phyloP scores from a whole-genome alignment of 2,329 filamentous ascomycete genomes.

The Penicillium occitanis region DNA sequence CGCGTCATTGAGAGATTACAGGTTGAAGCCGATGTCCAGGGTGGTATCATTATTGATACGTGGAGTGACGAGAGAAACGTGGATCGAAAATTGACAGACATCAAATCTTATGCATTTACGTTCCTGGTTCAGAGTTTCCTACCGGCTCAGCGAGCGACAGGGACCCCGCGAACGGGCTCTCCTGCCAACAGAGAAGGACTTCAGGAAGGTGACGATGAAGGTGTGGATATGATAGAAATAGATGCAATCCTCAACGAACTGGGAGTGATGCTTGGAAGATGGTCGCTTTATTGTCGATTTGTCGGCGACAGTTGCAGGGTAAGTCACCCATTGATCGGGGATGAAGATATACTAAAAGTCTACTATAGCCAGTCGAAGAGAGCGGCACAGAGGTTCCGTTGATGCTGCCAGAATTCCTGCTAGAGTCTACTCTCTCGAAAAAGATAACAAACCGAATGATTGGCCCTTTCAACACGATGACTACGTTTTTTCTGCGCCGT shows the following conservation, averaged over 20 bases:
- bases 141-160: constrained; percentile 64
- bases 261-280: constrained; percentile 85
- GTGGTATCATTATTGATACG: constrained; percentile 90
- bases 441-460: constrained; percentile 75
- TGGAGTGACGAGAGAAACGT: constrained; percentile 89
- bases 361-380: constrained; percentile 51
- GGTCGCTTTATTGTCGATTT: constrained; percentile 90
- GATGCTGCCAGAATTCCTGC: constrained; percentile 69
- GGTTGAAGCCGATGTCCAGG: constrained; percentile 92
- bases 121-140: constrained; percentile 95
- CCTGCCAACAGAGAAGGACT: constrained; percentile 62
- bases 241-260: constrained; percentile 85
- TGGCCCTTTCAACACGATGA: constrained; percentile 85
- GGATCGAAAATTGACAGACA: constrained; percentile 84
- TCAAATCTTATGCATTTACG: constrained; percentile 96
- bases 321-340: constrained; percentile 17
- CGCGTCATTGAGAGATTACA: constrained; percentile 91
- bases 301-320: constrained; percentile 78
- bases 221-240: constrained; percentile 94
- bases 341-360: constrained; percentile 16
- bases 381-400: constrained; percentile 54
- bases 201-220: constrained; percentile 75
- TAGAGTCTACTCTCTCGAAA: constrained; percentile 73
- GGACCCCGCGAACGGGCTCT: constrained; percentile 70
- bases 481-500: constrained; percentile 92